These are phyloP conservation scores for Jamesozyma lodderae DNA, from an alignment of 805 yeast species.

Conservation along the genomic window DNA sequence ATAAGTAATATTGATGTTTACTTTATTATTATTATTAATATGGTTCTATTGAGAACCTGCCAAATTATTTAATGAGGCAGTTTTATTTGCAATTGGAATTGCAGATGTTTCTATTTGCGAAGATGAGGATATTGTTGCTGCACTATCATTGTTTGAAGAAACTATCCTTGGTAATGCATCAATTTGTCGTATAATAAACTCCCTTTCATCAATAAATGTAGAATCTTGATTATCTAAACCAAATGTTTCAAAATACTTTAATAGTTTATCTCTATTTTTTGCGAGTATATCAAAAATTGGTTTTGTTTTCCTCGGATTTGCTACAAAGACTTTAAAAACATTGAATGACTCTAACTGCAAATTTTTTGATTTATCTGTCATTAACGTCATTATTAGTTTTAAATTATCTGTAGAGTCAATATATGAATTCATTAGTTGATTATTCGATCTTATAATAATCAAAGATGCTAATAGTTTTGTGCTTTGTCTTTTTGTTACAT, in stretches of 20 bases:
- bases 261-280: conserved; percentile 71
- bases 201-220: conserved; percentile 66
- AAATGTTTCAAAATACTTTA: conserved; percentile 60
- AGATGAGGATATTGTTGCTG: background rate
- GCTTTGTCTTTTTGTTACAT: conserved; percentile 89
- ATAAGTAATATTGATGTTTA: too few relatives aligned
- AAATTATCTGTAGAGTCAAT: conserved; percentile 75
- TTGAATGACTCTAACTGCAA: conserved; percentile 87
- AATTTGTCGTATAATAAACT: conserved; percentile 68
- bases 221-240: conserved; percentile 50
- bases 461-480: conserved; percentile 66
- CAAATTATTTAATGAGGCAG: background rate
- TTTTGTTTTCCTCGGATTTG: conserved; percentile 84
- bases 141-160: conserved; percentile 17
- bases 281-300: conserved; percentile 70
- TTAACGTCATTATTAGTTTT: conserved; percentile 74
- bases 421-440: conserved; percentile 61
- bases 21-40: background rate
- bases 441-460: conserved; percentile 63
- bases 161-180: conserved; percentile 57
- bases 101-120: background rate
- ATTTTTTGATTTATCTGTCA: conserved; percentile 84
- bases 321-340: conserved; percentile 90
- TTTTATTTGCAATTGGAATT: background rate
- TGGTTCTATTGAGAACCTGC: background rate